These are phyloP conservation scores for Xylaria intraflava DNA, from an alignment of 495 filamentous ascomycete species.

Conservation along the genomic window DNA sequence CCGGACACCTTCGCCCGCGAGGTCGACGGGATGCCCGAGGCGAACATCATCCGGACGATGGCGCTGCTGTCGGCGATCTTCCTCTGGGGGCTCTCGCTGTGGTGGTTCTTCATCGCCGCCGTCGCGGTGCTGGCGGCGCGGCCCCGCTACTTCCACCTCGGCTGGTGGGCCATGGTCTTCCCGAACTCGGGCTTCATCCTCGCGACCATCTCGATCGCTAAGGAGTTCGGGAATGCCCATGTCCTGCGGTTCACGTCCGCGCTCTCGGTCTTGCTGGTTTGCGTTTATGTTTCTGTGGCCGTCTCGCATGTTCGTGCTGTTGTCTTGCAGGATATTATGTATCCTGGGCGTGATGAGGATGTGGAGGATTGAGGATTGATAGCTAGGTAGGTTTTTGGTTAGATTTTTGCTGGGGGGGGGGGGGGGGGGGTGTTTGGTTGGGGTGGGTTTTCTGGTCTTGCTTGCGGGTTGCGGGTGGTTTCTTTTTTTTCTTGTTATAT, in stretches of 20 bases:
- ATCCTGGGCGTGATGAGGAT: slow-evolving; percentile 61
- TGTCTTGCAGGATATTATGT: slow-evolving; percentile 52
- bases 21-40: slow-evolving; percentile 22
- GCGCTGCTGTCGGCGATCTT: slow-evolving; percentile 53
- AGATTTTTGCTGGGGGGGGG: too few species aligned
- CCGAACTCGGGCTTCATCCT: slow-evolving; percentile 54
- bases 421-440: too few species aligned
- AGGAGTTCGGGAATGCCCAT: slow-evolving; percentile 32
- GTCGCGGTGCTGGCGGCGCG: slow-evolving; percentile 46
- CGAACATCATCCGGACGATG: slow-evolving; percentile 43
- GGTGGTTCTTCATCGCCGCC: slow-evolving; percentile 61
- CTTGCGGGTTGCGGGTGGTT: too few species aligned
- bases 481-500: too few species aligned
- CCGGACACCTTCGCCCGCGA: slow-evolving; percentile 30
- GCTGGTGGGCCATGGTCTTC: slow-evolving; percentile 56
- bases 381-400: not conserved
- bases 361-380: slow-evolving; percentile 12
- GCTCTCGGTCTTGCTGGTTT: slow-evolving; percentile 49
- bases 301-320: slow-evolving; percentile 50
- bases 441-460: too few species aligned
- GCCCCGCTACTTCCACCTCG: slow-evolving; percentile 47
- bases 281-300: slow-evolving; percentile 53
- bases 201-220: slow-evolving; percentile 42
- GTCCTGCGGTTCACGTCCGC: slow-evolving; percentile 43
- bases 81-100: slow-evolving; percentile 62